Evolutionary conservation across 75 land plant genomes (phyloP).

Genomic region (Cunninghamia lanceolata): DNA sequence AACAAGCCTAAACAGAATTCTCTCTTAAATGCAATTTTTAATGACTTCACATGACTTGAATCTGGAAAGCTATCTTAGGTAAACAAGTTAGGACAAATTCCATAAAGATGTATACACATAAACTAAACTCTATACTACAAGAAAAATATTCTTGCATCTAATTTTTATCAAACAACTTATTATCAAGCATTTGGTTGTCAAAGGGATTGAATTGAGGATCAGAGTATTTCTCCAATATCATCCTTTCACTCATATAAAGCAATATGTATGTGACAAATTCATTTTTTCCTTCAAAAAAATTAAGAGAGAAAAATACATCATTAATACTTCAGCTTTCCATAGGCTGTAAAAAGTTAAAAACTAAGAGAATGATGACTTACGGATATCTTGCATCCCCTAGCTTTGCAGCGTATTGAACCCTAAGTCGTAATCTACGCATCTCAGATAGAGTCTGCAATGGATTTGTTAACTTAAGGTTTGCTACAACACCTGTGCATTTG

Average conservation of each 20-base stretch:
- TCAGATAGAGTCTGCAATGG: constrained; percentile 72
- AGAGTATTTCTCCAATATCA: neutral
- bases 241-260: neutral
- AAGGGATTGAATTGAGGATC: neutral
- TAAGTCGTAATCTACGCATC: constrained; percentile 65
- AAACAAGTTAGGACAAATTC: neutral
- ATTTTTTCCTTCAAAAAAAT: neutral
- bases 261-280: neutral
- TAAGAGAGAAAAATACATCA: neutral
- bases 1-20: neutral
- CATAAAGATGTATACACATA: neutral
- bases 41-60: neutral
- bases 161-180: neutral
- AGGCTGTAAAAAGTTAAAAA: neutral
- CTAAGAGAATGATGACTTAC: constrained; percentile 48
- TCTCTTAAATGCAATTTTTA: neutral
- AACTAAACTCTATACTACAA: neutral
- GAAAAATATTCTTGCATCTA: neutral
- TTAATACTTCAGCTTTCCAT: neutral
- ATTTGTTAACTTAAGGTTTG: constrained; percentile 70
- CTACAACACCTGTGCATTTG: constrained; percentile 75
- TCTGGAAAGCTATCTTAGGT: neutral
- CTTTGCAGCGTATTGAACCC: constrained; percentile 55
- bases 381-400: constrained; percentile 86
- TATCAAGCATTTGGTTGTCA: neutral